Conservation (phyloP, 139 green algal genomes). For the Micromonas pusilla region DNA sequence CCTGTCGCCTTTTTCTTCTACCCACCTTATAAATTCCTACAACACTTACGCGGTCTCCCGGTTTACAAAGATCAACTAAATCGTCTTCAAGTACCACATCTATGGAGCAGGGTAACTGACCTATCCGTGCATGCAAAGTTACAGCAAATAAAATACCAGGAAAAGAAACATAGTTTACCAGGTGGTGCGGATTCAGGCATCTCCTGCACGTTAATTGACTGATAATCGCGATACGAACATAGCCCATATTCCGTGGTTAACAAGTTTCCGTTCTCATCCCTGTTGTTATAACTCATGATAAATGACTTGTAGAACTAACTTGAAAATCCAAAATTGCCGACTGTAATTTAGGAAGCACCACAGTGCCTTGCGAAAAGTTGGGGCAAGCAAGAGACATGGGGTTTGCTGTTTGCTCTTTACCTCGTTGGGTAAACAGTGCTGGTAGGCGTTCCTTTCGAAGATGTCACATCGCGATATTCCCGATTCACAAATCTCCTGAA, state of each 20-base stretch:
- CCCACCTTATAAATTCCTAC: slow-evolving; percentile 85
- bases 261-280: slow-evolving; percentile 72
- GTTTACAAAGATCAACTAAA: slow-evolving; percentile 81
- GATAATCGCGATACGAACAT: slow-evolving; percentile 84
- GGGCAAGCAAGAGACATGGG: too few species aligned
- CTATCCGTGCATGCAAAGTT: too few species aligned
- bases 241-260: slow-evolving; percentile 90
- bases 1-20: too few species aligned
- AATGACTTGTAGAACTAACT: too few species aligned
- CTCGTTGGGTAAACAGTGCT: slow-evolving; percentile 55
- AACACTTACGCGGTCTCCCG: slow-evolving; percentile 83
- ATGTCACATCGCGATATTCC: slow-evolving; percentile 88
- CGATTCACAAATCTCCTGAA: slow-evolving; percentile 49
- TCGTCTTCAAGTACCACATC: slow-evolving; percentile 70
- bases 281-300: too few species aligned
- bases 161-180: neutral
- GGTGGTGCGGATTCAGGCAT: slow-evolving; percentile 91
- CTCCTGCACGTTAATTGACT: slow-evolving; percentile 82
- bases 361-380: too few species aligned
- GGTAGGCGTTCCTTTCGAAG: slow-evolving; percentile 60
- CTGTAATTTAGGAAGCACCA: too few species aligned
- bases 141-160: too few species aligned
- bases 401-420: too few species aligned
- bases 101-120: slow-evolving; percentile 81
- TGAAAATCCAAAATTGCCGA: too few species aligned